Evolutionary conservation across 2,329 filamentous ascomycete genomes (phyloP), one percentile per base, ranked within the genome.

Genomic region (Juglanconis juglandina): DNA sequence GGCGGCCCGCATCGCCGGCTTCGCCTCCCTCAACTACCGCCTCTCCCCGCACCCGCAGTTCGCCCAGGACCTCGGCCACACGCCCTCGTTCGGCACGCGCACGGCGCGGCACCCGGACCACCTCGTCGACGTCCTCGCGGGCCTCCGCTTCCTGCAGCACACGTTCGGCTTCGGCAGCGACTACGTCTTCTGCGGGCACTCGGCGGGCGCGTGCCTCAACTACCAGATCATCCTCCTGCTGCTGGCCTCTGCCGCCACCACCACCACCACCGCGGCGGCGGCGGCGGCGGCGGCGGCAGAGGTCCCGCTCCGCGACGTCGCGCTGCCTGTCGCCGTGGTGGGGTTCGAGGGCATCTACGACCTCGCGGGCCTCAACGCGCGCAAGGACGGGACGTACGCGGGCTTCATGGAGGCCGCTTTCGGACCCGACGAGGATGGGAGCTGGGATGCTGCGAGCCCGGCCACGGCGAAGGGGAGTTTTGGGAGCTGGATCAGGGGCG

Each of bases 261-360:
- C 24, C 24, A 24, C 24, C 24, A 2, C 24, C 24, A 60, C 53
- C 55, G 60, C 58, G 53, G 61, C 53, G 55, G 60, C 58, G 53
- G 66, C 48, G 33, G 60, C 14, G 49, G 75, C 71, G 5, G 65
- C 68, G 63, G 66, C 10, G 63, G 64, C 1, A 55, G 55, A 17
- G 2, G 49, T 49, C 8, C 60, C 66, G 7, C 66, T 71, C 7
- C 53, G 47, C 4, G 65, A 64, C 8, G 68, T 76, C 3, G 72
- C 70, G 5, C 68, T 77, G 17, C 85, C 85, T 0, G 68, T 74
- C 3, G 82, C 80, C 4, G 72, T 90, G n/a, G 69, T 90, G 4
- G 81, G 86, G 39, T 72, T 89, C 24, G 82, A 83, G 58, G 88
- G 89, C 1, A 84, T 92, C 30, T 91, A 90, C 71, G 83, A 89